These are phyloP conservation scores for Baorangia bicolor DNA, from an alignment of 768 basidiomycete species.

Conservation along the genomic window DNA sequence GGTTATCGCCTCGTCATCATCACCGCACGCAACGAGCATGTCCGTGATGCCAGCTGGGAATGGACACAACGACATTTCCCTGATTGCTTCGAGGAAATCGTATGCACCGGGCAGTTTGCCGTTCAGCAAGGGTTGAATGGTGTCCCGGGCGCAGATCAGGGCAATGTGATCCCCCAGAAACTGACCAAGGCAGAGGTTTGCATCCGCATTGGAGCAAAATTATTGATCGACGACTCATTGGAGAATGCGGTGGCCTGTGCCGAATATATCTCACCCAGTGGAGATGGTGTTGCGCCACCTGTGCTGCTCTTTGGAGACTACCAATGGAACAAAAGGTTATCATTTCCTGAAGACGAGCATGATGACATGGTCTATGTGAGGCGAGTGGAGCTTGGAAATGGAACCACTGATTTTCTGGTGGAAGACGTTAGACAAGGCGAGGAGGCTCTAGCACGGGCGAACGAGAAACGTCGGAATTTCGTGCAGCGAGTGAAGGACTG, in stretches of 20 bases:
- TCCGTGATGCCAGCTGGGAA: constrained; percentile 56
- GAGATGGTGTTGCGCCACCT: constrained; percentile 37
- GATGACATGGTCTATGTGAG: constrained; percentile 57
- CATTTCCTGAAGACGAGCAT: constrained; percentile 40
- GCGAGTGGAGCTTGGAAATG: constrained; percentile 44
- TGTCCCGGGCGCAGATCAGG: constrained; percentile 12
- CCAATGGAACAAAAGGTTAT: constrained; percentile 69
- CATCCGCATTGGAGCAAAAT: constrained; percentile 54
- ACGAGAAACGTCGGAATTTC: constrained; percentile 38
- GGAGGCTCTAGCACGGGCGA: constrained; percentile 46
- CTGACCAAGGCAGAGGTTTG: constrained; percentile 76
- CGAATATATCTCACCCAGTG: constrained; percentile 22
- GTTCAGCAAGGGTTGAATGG: constrained; percentile 37
- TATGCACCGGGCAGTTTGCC: constrained; percentile 76
- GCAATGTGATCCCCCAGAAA: constrained; percentile 46
- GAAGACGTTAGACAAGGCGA: constrained; percentile 35
- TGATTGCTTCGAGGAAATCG: constrained; percentile 56
- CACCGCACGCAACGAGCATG: constrained; percentile 63
- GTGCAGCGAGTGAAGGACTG: constrained; percentile 61
- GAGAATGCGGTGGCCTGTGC: constrained; percentile 72
- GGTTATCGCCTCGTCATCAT: constrained; percentile 73
- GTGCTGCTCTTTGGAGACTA: constrained; percentile 77
- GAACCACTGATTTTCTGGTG: constrained; percentile 56
- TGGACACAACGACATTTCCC: constrained; percentile 71
- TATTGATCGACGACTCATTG: constrained; percentile 78